phyloP scores from a whole-genome alignment of 148 eudicot genomes.

The Diospyros kaki region DNA sequence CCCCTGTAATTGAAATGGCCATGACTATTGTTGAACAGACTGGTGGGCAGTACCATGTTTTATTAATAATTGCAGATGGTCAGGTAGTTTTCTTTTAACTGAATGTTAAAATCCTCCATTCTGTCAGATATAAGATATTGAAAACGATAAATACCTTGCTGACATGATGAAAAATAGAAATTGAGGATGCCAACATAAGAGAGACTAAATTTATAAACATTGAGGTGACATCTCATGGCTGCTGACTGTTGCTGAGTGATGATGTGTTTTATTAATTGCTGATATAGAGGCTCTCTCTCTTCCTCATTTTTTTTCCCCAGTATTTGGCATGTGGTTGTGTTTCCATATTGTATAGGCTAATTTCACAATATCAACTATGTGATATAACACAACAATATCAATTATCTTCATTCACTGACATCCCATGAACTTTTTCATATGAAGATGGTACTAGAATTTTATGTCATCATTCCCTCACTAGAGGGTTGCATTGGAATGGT shows the following conservation, averaged over 20 bases:
- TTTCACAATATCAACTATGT: too few species aligned
- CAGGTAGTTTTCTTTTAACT: conserved; percentile 46
- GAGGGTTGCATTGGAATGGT: too few species aligned
- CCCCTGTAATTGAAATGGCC: conserved; percentile 91
- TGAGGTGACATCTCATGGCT: background rate
- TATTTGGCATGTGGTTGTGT: too few species aligned
- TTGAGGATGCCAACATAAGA: background rate
- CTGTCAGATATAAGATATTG: conserved; percentile 6
- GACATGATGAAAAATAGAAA: background rate
- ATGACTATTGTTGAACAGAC: conserved; percentile 88
- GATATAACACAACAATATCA: too few species aligned
- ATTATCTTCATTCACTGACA: too few species aligned
- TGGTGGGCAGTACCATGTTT: conserved; percentile 95
- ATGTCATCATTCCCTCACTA: too few species aligned
- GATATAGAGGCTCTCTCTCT: background rate
- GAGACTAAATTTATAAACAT: background rate
- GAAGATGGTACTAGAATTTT: too few species aligned
- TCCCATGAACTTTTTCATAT: too few species aligned
- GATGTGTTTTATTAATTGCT: background rate
- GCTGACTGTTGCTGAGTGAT: background rate
- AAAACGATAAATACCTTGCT: background rate
- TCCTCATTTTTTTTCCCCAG: background rate
- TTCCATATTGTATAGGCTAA: too few species aligned
- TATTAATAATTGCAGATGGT: conserved; percentile 92
- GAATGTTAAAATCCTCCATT: background rate